Base-by-base conservation (phyloP, 345 rosid genomes). In the Pistacia atlantica region DNA sequence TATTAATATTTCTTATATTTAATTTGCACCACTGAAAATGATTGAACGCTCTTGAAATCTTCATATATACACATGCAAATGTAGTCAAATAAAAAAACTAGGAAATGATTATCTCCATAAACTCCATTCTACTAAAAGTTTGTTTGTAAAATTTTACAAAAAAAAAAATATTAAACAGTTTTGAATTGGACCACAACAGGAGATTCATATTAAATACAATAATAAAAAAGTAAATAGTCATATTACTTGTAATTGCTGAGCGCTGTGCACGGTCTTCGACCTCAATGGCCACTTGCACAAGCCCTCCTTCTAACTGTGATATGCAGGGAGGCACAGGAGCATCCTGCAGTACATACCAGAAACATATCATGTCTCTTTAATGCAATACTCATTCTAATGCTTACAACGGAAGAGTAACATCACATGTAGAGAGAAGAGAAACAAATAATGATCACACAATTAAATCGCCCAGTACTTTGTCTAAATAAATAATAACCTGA, bases 261-360 rank as follows among this genome's bases (percentile, higher is more conserved):
- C 97, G 93, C 55, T 87, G 97, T 22, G 98, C 97, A 83, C 93
- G 97, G 83, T 91, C 95, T 88, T 91, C 98, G 77, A 95, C 97
- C 86, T 93, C 98, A 76, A 95, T 91, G 70, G 92, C 98, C 70
- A 95, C 95, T 80, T 88, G 99, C 82, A 93, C 98, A 85, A 93
- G 99, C 38, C 98, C 98, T 67, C 97, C 97, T 75, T 90, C 89
- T 67, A 91, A 81, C 75, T 90, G 98, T 35, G 98, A 95, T 78
- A 89, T 93, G 89, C 99, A 91, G 71, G 98, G 95, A 59, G 98
- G 96, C 11, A 95, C 97, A 31, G 97, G 93, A 81, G 99, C 98
- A 88, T 93, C 97, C 96, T 90, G 78, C 62, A 46, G 11, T 51
- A 49, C 42, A 71, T 31, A 49, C 55, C 55, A 63, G 37, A 73